Evolutionary conservation across 345 rosid species (phyloP).

Genomic region (Toxicodendron radicans): DNA sequence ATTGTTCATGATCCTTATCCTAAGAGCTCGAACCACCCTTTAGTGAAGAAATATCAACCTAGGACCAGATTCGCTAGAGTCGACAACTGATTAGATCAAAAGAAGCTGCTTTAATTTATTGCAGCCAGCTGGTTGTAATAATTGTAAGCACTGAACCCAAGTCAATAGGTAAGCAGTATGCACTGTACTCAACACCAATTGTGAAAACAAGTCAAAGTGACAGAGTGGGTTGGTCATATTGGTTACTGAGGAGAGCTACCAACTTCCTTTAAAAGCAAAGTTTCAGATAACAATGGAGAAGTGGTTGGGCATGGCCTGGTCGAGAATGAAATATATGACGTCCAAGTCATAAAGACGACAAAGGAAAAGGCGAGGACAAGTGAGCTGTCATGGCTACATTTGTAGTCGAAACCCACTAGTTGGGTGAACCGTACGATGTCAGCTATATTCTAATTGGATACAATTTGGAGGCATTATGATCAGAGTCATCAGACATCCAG

Average conservation of each 20-base stretch:
- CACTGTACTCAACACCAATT: too few relatives aligned
- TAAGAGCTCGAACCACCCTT: too few relatives aligned
- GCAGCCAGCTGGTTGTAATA: conserved; percentile 23
- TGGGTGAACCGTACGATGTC: not conserved
- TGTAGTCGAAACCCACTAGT: not conserved
- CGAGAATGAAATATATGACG: not conserved
- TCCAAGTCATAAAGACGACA: not conserved
- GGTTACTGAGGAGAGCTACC: not conserved
- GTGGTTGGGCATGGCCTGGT: not conserved
- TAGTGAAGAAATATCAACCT: not conserved
- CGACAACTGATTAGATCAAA: not conserved
- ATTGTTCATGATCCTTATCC: not conserved
- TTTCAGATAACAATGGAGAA: not conserved
- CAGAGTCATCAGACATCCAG: not conserved
- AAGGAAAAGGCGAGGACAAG: not conserved
- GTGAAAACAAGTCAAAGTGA: not conserved
- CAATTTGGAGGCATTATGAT: not conserved
- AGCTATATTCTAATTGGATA: not conserved
- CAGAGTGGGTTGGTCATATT: not conserved
- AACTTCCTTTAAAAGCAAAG: not conserved
- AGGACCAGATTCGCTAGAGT: not conserved
- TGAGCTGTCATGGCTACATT: conserved; percentile 3
- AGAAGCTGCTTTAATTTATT: not conserved
- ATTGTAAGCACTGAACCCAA: not conserved
- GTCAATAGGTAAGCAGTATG: too few relatives aligned